These are phyloP conservation scores for Obelidium mucronatum DNA, from an alignment of 192 early-diverging fungal genomes.

Conservation along the genomic window DNA sequence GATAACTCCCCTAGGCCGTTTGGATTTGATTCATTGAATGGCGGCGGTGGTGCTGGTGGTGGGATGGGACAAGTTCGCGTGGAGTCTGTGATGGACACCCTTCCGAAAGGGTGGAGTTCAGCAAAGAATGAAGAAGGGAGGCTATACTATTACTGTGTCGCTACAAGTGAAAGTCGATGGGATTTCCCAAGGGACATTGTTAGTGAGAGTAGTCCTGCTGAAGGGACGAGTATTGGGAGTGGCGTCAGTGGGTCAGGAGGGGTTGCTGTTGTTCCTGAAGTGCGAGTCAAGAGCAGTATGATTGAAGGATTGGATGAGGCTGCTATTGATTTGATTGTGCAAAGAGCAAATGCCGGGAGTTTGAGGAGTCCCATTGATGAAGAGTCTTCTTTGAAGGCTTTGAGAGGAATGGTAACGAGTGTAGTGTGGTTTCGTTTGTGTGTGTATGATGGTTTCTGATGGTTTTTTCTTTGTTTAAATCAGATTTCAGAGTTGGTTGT, in stretches of 20 bases:
- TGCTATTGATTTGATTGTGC: slow-evolving; percentile 33
- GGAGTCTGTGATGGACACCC: slow-evolving; percentile 29
- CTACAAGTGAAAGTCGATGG: slow-evolving; percentile 38
- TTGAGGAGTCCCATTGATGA: slow-evolving; percentile 12
- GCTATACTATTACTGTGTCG: slow-evolving; percentile 47
- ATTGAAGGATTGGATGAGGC: slow-evolving; percentile 37
- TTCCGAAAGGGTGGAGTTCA: slow-evolving; percentile 44
- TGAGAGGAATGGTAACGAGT: neutral
- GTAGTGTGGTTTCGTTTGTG: slow-evolving; percentile 1
- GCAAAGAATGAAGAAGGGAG: slow-evolving; percentile 40
- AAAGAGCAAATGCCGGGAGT: slow-evolving; percentile 14
- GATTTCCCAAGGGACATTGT: slow-evolving; percentile 35
- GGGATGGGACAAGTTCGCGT: neutral
- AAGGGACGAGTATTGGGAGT: neutral
- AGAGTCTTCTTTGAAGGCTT: slow-evolving; percentile 15
- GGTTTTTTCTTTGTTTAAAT: neutral
- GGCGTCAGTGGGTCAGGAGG: neutral
- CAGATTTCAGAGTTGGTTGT: slow-evolving; percentile 54
- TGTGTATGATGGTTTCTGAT: slow-evolving; percentile 6
- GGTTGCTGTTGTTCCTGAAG: slow-evolving; percentile 14
- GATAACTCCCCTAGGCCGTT: too few relatives aligned
- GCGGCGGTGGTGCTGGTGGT: neutral
- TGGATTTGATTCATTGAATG: too few relatives aligned
- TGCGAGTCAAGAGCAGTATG: slow-evolving; percentile 11
- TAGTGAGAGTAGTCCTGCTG: neutral